Base-by-base conservation (phyloP, 1,284 basidiomycete species). In the Ganoderma sinense region DNA sequence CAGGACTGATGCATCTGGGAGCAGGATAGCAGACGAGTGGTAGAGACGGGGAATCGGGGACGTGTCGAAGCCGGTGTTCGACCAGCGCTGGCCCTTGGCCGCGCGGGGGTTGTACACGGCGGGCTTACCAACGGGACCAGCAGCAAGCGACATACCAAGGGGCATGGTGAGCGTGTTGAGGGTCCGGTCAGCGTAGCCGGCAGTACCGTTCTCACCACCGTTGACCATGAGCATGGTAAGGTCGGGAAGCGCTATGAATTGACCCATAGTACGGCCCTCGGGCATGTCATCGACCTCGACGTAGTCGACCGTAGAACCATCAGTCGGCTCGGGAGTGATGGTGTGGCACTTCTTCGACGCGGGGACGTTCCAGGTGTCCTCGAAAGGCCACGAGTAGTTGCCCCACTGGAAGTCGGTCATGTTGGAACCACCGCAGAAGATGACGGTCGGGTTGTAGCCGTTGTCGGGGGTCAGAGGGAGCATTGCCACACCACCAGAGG, bases 401-500 rank as follows among this genome's bases (percentile, higher is more conserved):
- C 90, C 91, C 86, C 88, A 95, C 58, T 87, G 87, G 64, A 88
- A 86, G 60, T 91, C 89, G 36, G 90, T 84, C 84, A 97, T 90
- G 80, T 93, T 86, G 20, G 88, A 89, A 41, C 96, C 96, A 73
- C 96, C 96, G 76, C 96, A 98, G 85, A 97, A 97, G 64, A 97
- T 78, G 70, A 98, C 81, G 0, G 95, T 95, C 1, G 93, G 93
- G 0, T 86, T 89, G 84, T 94, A 98, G 82, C 95, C 92, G 86
- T 98, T 97, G 66, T 87, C 91, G 4, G 95, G 94, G 0, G 94
- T 97, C 51, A 98, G 85, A 1, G 97, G 97, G 7, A 97, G 84
- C 95, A 98, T 96, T 65, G 93, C 94, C 0, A 89, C 90, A 11
- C 94, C 97, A 67, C 92, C 97, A 0, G 96, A 97, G 0, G 94